These are phyloP conservation scores for Zychaea mexicana DNA, from an alignment of 371 early-diverging fungal genomes.

Conservation along the genomic window DNA sequence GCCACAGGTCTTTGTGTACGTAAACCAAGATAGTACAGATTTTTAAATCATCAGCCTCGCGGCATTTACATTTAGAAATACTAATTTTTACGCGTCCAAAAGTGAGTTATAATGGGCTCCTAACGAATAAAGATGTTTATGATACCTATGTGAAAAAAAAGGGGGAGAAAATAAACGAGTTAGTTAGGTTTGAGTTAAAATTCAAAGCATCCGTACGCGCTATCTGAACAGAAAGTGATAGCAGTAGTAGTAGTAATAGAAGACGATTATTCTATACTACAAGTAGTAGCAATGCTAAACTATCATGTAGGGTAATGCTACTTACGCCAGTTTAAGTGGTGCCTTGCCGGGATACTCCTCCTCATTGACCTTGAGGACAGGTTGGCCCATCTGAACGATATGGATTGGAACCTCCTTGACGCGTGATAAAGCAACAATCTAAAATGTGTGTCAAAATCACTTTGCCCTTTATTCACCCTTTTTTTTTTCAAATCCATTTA, in stretches of 20 bases:
- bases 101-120: conserved; percentile 95
- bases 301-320: conserved; percentile 12
- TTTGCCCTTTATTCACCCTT: too few species aligned
- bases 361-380: conserved; percentile 75
- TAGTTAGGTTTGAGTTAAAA: too few species aligned
- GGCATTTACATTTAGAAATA: too few species aligned
- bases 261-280: too few species aligned
- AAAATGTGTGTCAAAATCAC: background rate
- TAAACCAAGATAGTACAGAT: background rate
- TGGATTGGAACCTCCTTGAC: conserved; percentile 72
- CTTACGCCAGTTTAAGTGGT: conserved; percentile 81
- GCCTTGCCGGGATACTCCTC: conserved; percentile 62
- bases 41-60: background rate
- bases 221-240: too few species aligned
- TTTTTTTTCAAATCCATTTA: too few species aligned
- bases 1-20: too few species aligned
- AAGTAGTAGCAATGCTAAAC: background rate
- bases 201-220: too few species aligned
- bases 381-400: conserved; percentile 78
- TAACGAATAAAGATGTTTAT: conserved; percentile 87
- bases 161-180: background rate
- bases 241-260: too few species aligned
- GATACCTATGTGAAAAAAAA: conserved; percentile 58
- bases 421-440: conserved; percentile 80
- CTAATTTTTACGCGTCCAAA: conserved; percentile 24